Evolutionary conservation across 495 filamentous ascomycete species (phyloP), one percentile per base, ranked within the genome.

Genomic region (Neurospora sp.): DNA sequence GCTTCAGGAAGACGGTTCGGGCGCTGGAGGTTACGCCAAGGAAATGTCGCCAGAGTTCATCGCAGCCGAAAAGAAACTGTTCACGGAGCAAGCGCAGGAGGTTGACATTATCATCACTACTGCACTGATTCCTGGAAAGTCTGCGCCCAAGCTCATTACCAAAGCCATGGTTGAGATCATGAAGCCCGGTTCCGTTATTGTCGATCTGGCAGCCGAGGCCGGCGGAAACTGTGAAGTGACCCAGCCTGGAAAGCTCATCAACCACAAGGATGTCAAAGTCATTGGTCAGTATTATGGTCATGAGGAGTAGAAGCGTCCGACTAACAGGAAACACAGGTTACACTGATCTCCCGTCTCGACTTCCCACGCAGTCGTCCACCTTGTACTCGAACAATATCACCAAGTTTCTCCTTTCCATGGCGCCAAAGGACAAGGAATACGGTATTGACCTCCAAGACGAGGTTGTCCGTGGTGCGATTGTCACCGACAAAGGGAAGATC

Each of bases 41-140:
- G 91, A 92, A 77, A 95, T 95, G 92, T 93, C 91, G 70, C 91
- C 92, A 74, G 92, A 94, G 78, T 95, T 95, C 78, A 92, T 93
- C 78, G 92, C 92, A 73, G 92, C 92, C 8, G 92, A 95, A 77
- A 94, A 93, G 92, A 93, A 91, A 79, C 84, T 95, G 37, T 95
- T 95, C 76, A 88, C 90, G 76, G 90, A 94, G 75, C 92, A 94
- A 77, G 90, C 90, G 71, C 86, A 86, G 17, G 92, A 94, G 53
- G 92, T 94, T n/a, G 92, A 95, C 78, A 95, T 95, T 70, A 89
- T 95, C 65, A 90, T 95, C 80, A 94, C 92, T 3, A 95, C 92
- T 1, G 92, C 92, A 31, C 80, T 94, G 69, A 95, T 95, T 76
- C 92, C 92, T 0, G 92, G 92, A 70, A 88, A 83, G 74, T 90